A percentile compares a stretch with the other conserved stretches of the same genome.
These are phyloP conservation scores for Russula abietina DNA, from an alignment of 768 basidiomycete species.

Conservation along the genomic window DNA sequence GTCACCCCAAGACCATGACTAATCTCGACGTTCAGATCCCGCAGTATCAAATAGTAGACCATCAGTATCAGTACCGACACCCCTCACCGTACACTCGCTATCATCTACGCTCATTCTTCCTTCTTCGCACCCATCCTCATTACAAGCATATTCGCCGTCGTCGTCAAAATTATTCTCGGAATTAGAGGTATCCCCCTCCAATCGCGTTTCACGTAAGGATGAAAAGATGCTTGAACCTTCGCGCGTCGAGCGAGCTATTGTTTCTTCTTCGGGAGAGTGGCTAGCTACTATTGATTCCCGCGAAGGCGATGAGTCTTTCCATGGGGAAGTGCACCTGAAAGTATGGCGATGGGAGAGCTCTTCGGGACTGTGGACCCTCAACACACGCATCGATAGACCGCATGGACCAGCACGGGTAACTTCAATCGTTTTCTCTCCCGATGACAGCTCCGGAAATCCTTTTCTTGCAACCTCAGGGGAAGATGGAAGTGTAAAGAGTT, in stretches of 20 bases:
- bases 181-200: conserved; percentile 89
- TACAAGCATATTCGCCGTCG: conserved; percentile 81
- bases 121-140: conserved; percentile 91
- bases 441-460: conserved; percentile 29
- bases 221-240: conserved; percentile 71
- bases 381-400: conserved; percentile 84
- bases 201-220: conserved; percentile 77
- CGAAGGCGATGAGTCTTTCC: conserved; percentile 58
- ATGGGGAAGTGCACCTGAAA: conserved; percentile 74
- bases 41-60: conserved; percentile 32
- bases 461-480: conserved; percentile 68
- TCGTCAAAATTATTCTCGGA: conserved; percentile 71
- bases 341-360: conserved; percentile 82
- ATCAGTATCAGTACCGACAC: conserved; percentile 43
- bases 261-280: conserved; percentile 75
- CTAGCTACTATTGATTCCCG: conserved; percentile 86
- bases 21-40: conserved; percentile 31
- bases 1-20: conserved; percentile 16
- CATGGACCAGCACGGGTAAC: conserved; percentile 65
- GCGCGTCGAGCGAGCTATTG: conserved; percentile 60
- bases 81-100: conserved; percentile 68
- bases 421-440: conserved; percentile 63
- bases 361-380: conserved; percentile 60
- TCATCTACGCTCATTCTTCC: conserved; percentile 80
- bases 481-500: conserved; percentile 74